A percentile compares a stretch with the other conserved stretches of the same genome.
These are phyloP conservation scores for Tarenaya hassleriana DNA, from an alignment of 345 rosid genomes.

Conservation along the genomic window DNA sequence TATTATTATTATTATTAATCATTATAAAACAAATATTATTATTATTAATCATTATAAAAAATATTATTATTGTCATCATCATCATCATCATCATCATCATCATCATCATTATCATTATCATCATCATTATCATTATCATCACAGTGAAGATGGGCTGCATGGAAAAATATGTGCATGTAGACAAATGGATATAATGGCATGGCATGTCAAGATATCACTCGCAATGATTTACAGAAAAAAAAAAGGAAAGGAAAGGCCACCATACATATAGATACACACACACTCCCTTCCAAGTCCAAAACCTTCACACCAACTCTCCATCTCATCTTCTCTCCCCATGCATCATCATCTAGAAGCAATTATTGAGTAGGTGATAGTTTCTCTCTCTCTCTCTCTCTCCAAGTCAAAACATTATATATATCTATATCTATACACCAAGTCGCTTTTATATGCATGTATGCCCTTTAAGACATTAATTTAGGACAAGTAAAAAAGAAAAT, in stretches of 20 bases:
- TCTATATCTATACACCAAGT: background rate
- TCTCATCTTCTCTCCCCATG: no score
- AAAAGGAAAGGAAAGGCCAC: slow-evolving; percentile 53
- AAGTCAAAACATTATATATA: slow-evolving; percentile 4
- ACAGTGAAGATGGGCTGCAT: no score
- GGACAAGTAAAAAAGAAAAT: slow-evolving; percentile 11
- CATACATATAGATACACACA: slow-evolving; percentile 66
- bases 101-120: no score
- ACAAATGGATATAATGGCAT: slow-evolving; percentile 23
- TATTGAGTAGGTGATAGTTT: slow-evolving; percentile 30
- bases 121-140: no score
- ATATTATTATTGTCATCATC: no score
- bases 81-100: no score
- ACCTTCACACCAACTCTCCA: slow-evolving; percentile 96
- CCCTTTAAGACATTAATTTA: slow-evolving; percentile 13
- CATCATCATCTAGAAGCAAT: slow-evolving; percentile 98
- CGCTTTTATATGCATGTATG: background rate
- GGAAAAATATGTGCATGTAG: background rate
- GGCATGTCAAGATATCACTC: slow-evolving; percentile 31
- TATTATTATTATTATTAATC: no score
- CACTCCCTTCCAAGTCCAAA: no score
- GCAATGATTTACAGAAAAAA: slow-evolving; percentile 32
- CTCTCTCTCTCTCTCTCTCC: slow-evolving; percentile 19
- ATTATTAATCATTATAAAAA: no score
- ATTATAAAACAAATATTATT: no score